Evolutionary conservation across 257 asterid genomes (phyloP).

Genomic region (Rhazya stricta): DNA sequence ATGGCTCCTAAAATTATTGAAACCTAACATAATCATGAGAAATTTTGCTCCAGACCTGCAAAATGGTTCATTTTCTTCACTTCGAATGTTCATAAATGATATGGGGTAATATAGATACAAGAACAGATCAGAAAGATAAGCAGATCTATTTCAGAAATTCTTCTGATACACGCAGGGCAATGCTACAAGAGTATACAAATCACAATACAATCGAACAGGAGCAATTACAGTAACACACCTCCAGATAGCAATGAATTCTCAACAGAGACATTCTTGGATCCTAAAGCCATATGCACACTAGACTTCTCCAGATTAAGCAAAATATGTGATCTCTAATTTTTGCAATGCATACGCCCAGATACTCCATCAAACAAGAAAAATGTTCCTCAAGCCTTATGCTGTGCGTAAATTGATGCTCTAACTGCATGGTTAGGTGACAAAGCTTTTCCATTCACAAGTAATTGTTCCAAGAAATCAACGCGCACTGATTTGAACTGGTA

Average conservation of each 20-base stretch:
- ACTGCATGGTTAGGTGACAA: slow-evolving; percentile 47
- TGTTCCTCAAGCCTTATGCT: slow-evolving; percentile 55
- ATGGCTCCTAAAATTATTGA: too few relatives aligned
- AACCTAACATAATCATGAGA: too few relatives aligned
- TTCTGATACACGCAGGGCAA: background rate
- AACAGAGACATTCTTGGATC: background rate
- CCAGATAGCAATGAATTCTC: background rate
- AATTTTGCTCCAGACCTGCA: too few relatives aligned
- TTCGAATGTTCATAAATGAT: too few relatives aligned
- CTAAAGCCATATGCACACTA: background rate
- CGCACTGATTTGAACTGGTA: slow-evolving; percentile 83
- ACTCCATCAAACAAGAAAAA: background rate
- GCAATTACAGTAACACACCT: background rate
- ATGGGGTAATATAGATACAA: background rate
- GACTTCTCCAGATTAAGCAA: background rate
- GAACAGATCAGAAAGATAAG: background rate
- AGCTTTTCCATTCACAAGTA: slow-evolving; percentile 75
- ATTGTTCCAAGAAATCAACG: slow-evolving; percentile 77
- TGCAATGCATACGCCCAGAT: background rate
- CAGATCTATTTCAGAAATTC: background rate
- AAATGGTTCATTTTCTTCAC: background rate
- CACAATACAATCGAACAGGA: background rate
- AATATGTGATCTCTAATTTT: background rate
- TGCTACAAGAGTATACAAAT: background rate
- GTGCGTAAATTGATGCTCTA: slow-evolving; percentile 65